Evolutionary conservation across 2,329 filamentous ascomycete species (phyloP), one percentile per base, ranked within the genome.

Genomic region (Coniochaeta sp.): DNA sequence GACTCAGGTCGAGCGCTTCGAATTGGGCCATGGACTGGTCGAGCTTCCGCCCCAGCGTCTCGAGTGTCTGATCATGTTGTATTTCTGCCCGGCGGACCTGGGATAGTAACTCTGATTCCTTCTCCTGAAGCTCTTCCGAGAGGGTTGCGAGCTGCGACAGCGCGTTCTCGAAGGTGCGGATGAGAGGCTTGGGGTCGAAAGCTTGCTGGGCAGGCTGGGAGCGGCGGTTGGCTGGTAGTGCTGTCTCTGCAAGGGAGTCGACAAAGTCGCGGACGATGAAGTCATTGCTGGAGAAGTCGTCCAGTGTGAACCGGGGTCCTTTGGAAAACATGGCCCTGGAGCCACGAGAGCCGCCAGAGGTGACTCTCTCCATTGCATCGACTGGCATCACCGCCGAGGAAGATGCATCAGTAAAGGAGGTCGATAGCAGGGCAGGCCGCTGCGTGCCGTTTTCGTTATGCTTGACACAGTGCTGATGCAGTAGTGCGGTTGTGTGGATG

Each of bases 191-290:
- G 0, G 95, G 92, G 70, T 99, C 95, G 76, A 99, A 99, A 5
- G 81, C 76, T 63, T 82, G 81, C 70, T 79, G 81, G 63, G 78
- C 79, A 64, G 84, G 81, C 8, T 84, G 87, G 16, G 93, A 97
- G 62, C 90, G 89, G 59, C 95, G 90, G 69, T 88, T 90, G 24
- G 82, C 80, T n/a, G 90, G 88, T 38, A 91, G 84, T 24, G 91
- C 90, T 67, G 82, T 89, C 64, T 98, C 93, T 58, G 93, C 95
- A 61, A 99, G 86, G 58, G 88, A 86, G 73, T 99, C 96, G 68
- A 99, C 88, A 72, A 99, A 99, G 77, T 99, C 95, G 70, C 96
- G 92, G 66, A 98, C 93, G 64, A 98, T 97, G 71, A 98, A 99
- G 76, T 98, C 95, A 69, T 90, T 90, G 72, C 82, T 90, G 61